Conservation (phyloP, 108 stramenopile species). For the Nitzschia inconspicua region DNA sequence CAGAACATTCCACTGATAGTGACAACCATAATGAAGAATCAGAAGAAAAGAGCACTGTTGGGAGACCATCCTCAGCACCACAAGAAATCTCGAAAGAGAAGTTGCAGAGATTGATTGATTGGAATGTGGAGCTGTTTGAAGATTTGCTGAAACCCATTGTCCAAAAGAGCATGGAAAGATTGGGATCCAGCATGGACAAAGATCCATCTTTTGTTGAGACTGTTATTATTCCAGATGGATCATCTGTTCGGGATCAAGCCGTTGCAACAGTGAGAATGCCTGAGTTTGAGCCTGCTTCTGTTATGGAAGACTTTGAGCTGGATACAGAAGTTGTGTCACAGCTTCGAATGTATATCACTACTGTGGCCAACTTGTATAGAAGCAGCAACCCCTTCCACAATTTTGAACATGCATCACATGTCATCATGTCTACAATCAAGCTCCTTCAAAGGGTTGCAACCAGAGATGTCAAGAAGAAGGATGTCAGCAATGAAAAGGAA, state of each 20-base stretch:
- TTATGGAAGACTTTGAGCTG: not conserved
- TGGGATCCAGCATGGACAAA: no score
- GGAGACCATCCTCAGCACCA: no score
- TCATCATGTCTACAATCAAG: conserved; percentile 44
- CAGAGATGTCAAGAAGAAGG: conserved; percentile 12
- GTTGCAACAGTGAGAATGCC: conserved; percentile 3
- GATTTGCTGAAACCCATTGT: conserved; percentile 3
- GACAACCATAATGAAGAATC: no score
- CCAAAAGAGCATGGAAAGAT: not conserved
- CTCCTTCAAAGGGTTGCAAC: conserved; percentile 31
- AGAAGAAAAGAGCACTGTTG: no score
- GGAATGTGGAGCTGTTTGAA: conserved; percentile 4
- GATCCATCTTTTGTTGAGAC: not conserved
- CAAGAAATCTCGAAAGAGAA: no score
- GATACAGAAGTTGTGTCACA: conserved; percentile 19
- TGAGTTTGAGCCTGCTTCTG: not conserved
- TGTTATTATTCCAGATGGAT: not conserved
- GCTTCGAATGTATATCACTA: conserved; percentile 50
- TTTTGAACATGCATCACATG: conserved; percentile 53
- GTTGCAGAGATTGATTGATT: conserved; percentile 6
- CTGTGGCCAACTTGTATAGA: conserved; percentile 54
- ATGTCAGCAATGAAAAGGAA: conserved; percentile 7
- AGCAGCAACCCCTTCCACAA: conserved; percentile 59
- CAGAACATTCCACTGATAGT: no score
- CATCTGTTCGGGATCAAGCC: conserved; percentile 1